Conservation (phyloP, 1,139 yeast genomes). For the Taphrina pruni region DNA sequence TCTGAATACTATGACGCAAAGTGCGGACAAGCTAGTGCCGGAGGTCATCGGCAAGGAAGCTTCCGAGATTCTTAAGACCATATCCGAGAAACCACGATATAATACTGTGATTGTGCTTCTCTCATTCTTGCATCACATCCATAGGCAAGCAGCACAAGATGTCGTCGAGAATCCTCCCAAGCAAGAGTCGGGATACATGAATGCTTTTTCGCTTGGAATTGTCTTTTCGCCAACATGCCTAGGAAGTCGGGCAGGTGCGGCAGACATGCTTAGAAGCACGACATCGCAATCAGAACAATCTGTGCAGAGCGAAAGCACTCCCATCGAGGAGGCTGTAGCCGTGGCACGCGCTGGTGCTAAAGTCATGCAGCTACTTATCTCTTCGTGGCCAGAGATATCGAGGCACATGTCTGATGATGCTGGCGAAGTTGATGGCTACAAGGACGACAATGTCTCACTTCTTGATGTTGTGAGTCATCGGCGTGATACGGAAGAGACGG, state of each 20-base stretch:
- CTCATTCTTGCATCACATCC: conserved; percentile 34
- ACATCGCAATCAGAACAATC: conserved; percentile 34
- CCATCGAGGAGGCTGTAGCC: conserved; percentile 39
- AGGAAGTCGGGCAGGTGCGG: conserved; percentile 22
- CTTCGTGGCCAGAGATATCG: conserved; percentile 31
- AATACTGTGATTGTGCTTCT: conserved; percentile 22
- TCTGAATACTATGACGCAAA: conserved; percentile 15
- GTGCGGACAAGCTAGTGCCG: conserved; percentile 18
- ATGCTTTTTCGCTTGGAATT: conserved; percentile 37
- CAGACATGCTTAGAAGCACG: conserved; percentile 25
- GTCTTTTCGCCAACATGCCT: conserved; percentile 42
- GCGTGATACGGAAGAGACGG: neutral
- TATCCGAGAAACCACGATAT: conserved; percentile 23
- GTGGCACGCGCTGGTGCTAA: conserved; percentile 36
- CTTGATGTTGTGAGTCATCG: conserved; percentile 13
- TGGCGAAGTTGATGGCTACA: neutral
- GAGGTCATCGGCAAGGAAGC: conserved; percentile 23
- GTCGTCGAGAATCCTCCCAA: conserved; percentile 13
- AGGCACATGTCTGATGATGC: neutral
- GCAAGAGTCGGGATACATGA: conserved; percentile 40
- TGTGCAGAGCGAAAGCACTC: conserved; percentile 23
- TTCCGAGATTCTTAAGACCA: conserved; percentile 25
- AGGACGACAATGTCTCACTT: conserved; percentile 13
- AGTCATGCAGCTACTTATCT: conserved; percentile 35
- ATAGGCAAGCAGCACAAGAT: neutral